A percentile compares a stretch with the other conserved stretches of the same genome.
These are phyloP conservation scores for Macadamia integrifolia DNA, from an alignment of 164 flowering plant genomes.

Conservation along the genomic window DNA sequence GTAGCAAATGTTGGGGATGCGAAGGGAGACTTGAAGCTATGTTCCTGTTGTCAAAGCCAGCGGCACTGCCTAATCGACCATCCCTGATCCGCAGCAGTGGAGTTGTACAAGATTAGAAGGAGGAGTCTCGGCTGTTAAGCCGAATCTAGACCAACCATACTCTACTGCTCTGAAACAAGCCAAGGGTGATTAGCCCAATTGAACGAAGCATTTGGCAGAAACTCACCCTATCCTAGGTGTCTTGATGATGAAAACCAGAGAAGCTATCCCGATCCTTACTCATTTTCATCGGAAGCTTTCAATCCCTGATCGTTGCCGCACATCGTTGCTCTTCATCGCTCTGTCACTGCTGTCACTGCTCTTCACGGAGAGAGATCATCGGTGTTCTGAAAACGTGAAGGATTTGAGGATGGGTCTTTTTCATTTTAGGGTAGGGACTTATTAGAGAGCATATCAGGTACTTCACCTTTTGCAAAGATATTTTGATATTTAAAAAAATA, in stretches of 20 bases:
- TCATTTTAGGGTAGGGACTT: no score
- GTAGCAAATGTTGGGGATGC: neutral
- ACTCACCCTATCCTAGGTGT: constrained; percentile 23
- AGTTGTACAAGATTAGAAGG: constrained; percentile 36
- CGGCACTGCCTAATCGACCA: constrained; percentile 17
- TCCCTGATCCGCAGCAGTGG: constrained; percentile 36
- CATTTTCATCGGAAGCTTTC: constrained; percentile 31
- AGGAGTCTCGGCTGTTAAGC: constrained; percentile 37
- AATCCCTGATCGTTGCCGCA: constrained; percentile 32
- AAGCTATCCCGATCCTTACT: neutral
- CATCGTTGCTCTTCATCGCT: neutral
- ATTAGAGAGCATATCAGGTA: no score
- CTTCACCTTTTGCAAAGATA: no score
- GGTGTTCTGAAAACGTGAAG: no score
- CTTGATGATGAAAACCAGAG: constrained; percentile 26
- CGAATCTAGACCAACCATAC: constrained; percentile 84
- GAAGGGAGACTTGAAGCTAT: neutral
- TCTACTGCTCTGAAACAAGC: constrained; percentile 78
- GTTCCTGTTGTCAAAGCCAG: constrained; percentile 7
- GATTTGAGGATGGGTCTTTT: no score
- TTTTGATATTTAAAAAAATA: no score
- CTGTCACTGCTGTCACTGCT: constrained; percentile 4
- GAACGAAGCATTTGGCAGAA: constrained; percentile 42
- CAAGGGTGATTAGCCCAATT: constrained; percentile 79
- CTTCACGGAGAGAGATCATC: no score